A percentile compares a stretch with the other conserved stretches of the same genome.
Evolutionary conservation across 1,139 yeast genomes (phyloP).

Genomic region (Blastobotrys aristatus): DNA sequence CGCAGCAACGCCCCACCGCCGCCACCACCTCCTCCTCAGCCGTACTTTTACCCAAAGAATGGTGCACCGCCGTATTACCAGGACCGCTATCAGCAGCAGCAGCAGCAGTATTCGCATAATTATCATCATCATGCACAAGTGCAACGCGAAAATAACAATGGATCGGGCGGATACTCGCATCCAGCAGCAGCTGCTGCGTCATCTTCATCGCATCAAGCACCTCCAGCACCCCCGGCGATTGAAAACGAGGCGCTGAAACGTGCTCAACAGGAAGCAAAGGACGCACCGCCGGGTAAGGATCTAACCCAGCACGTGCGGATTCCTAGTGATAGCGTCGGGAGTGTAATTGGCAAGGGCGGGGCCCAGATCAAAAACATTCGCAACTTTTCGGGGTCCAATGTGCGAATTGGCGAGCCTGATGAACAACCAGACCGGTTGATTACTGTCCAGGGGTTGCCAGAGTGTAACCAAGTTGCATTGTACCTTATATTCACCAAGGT

Average conservation of each 20-base stretch:
- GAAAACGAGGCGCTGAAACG: conserved; percentile 15
- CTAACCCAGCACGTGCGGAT: conserved; percentile 66
- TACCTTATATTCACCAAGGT: conserved; percentile 72
- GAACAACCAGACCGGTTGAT: conserved; percentile 49
- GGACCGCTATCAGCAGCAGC: no score
- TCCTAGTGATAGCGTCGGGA: conserved; percentile 74
- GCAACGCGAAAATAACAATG: neutral
- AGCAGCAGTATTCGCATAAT: no score
- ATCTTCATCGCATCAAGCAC: neutral
- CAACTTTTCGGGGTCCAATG: conserved; percentile 69
- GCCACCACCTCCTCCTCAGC: conserved; percentile 9
- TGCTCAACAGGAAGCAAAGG: conserved; percentile 25
- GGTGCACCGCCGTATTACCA: neutral
- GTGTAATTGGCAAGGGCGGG: conserved; percentile 85
- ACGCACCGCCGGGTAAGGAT: conserved; percentile 40
- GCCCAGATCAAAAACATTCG: conserved; percentile 75
- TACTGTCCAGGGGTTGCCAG: conserved; percentile 64
- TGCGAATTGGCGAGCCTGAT: conserved; percentile 56
- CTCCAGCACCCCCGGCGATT: conserved; percentile 8
- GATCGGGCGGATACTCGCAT: neutral
- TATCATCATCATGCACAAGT: neutral
- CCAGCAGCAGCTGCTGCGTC: conserved; percentile 2
- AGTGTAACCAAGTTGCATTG: conserved; percentile 71
- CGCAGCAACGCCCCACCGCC: neutral
- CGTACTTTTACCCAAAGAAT: neutral